Evolutionary conservation across 176 grass and related monocot species (phyloP).

Genomic region (Cenchrus fungigraminus): DNA sequence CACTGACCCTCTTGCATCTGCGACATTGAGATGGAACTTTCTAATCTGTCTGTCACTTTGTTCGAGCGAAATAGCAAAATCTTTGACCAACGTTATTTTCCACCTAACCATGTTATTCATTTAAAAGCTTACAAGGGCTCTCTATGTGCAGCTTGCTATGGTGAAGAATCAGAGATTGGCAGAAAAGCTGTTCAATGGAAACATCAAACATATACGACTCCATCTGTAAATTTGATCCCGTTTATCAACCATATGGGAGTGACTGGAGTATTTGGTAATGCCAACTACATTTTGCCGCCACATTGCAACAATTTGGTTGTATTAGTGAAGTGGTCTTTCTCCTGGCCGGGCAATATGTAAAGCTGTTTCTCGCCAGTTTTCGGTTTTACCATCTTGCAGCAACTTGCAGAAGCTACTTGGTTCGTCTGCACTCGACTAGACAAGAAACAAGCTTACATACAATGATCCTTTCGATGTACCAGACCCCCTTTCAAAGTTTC

Average conservation of each 20-base stretch:
- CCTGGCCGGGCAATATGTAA: not conserved
- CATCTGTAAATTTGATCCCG: conserved; percentile 92
- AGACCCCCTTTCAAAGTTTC: not conserved
- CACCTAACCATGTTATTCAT: not conserved
- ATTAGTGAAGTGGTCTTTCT: not conserved
- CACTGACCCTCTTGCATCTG: not conserved
- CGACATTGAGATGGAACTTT: conserved; percentile 14
- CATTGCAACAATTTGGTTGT: conserved; percentile 9
- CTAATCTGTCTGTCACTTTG: not conserved
- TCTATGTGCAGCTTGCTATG: conserved; percentile 89
- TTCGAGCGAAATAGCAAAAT: not conserved
- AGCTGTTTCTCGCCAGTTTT: not conserved
- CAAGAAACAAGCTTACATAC: not conserved
- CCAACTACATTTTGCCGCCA: not conserved
- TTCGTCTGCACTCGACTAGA: not conserved
- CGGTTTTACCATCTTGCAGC: not conserved
- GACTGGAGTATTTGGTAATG: conserved; percentile 11
- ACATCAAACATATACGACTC: conserved; percentile 93
- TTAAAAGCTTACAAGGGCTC: conserved; percentile 19
- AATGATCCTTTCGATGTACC: not conserved
- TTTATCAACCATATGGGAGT: conserved; percentile 27
- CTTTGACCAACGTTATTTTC: not conserved
- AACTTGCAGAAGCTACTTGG: conserved; percentile 21
- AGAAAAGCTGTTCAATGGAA: conserved; percentile 89
- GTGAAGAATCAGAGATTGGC: conserved; percentile 97